phyloP scores from a whole-genome alignment of 2,329 filamentous ascomycete genomes.

The Pseudopithomyces maydicus region DNA sequence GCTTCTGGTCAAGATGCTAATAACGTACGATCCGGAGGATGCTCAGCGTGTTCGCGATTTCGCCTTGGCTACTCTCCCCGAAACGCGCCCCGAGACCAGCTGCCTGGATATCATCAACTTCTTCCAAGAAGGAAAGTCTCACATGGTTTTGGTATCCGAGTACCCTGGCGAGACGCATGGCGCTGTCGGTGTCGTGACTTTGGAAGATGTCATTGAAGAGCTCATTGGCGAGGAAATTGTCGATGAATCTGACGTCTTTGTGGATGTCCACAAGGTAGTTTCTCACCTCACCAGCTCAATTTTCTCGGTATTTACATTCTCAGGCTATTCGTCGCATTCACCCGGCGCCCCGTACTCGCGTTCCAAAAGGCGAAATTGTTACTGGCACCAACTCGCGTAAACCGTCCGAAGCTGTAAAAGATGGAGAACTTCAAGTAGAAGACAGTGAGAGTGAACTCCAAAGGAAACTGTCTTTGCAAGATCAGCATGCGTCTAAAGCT shows the following conservation, averaged over 20 bases:
- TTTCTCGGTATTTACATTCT: background rate
- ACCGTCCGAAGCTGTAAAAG: constrained; percentile 29
- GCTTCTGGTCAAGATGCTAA: constrained; percentile 97
- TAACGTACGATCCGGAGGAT: constrained; percentile 97
- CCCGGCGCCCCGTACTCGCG: constrained; percentile 78
- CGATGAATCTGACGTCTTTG: constrained; percentile 96
- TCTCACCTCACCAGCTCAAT: too few species aligned
- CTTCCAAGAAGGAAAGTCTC: constrained; percentile 98
- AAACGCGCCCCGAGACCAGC: constrained; percentile 93
- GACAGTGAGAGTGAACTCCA: constrained; percentile 13
- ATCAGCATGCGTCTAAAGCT: constrained; percentile 36
- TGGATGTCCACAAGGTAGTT: constrained; percentile 83
- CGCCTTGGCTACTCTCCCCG: constrained; percentile 88
- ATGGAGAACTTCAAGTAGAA: constrained; percentile 23
- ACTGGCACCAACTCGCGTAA: constrained; percentile 43
- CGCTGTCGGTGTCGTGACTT: constrained; percentile 88
- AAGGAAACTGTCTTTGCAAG: constrained; percentile 39
- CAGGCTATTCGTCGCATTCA: constrained; percentile 82
- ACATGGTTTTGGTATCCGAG: constrained; percentile 96
- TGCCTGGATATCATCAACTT: constrained; percentile 99
- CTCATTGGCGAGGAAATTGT: constrained; percentile 99
- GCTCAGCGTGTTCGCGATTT: constrained; percentile 86
- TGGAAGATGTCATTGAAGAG: constrained; percentile 98
- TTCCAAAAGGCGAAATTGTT: constrained; percentile 62
- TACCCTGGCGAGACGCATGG: constrained; percentile 88